Conservation (phyloP, 1,139 yeast genomes). For the Suhomyces atakaporum region DNA sequence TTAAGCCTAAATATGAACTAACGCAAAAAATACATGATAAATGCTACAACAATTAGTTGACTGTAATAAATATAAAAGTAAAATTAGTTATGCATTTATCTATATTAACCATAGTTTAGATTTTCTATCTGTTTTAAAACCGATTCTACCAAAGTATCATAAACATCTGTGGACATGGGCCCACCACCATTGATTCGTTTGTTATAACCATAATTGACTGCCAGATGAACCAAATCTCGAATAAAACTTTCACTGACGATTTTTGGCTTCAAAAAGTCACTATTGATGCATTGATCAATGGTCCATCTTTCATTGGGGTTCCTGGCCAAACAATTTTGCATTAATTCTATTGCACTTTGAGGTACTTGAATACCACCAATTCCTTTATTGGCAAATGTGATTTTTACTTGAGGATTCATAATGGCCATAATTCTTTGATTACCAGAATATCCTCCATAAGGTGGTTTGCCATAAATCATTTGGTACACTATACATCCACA, state of each 20-base stretch:
- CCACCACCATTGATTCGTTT: slow-evolving; percentile 38
- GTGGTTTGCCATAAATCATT: slow-evolving; percentile 92
- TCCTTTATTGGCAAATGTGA: slow-evolving; percentile 66
- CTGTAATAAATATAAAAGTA: no score
- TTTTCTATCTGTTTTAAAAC: slow-evolving; percentile 44
- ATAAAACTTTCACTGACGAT: slow-evolving; percentile 68
- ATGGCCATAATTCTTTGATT: slow-evolving; percentile 82
- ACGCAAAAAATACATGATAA: slow-evolving; percentile 2
- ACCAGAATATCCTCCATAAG: slow-evolving; percentile 81
- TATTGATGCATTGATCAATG: slow-evolving; percentile 55
- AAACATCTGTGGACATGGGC: slow-evolving; percentile 39
- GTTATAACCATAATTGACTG: slow-evolving; percentile 66
- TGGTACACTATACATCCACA: slow-evolving; percentile 96
- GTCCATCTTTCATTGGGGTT: slow-evolving; percentile 73
- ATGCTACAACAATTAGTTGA: not conserved
- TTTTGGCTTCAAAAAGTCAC: slow-evolving; percentile 71
- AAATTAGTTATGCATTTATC: not conserved
- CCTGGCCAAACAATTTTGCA: slow-evolving; percentile 70
- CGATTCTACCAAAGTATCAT: slow-evolving; percentile 44
- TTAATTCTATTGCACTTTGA: slow-evolving; percentile 65
- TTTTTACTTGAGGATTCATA: slow-evolving; percentile 80
- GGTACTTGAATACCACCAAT: slow-evolving; percentile 69
- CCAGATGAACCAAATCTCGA: slow-evolving; percentile 71
- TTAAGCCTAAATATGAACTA: slow-evolving; percentile 30
- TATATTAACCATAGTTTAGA: slow-evolving; percentile 34